Percentiles rank a stretch among this genome's conserved stretches.
Conservation (phyloP, 1,139 yeast species). For the Suhomyces choctaworum region DNA sequence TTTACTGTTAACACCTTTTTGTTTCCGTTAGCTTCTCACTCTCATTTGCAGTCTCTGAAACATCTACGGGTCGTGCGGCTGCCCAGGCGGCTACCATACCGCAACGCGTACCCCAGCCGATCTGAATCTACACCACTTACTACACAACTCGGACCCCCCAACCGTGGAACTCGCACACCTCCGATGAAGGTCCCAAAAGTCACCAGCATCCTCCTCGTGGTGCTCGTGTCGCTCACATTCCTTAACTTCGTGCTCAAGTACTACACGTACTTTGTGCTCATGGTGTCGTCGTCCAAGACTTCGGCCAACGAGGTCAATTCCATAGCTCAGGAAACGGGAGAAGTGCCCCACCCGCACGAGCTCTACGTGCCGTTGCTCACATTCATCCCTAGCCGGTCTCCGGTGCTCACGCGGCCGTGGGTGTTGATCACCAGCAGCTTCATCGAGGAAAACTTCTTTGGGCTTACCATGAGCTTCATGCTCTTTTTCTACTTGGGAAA, state of each 20-base stretch:
- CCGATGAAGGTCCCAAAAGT: conserved; percentile 41
- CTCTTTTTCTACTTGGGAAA: conserved; percentile 37
- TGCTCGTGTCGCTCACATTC: conserved; percentile 26
- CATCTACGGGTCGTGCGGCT: too few species aligned
- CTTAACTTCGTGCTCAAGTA: conserved; percentile 23
- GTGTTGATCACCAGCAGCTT: conserved; percentile 37
- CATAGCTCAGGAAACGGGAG: conserved; percentile 37
- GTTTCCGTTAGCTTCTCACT: too few species aligned
- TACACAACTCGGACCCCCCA: too few species aligned
- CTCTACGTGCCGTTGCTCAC: conserved; percentile 42
- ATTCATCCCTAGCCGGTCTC: conserved; percentile 40
- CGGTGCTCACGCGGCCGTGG: conserved; percentile 42
- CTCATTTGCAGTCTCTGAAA: too few species aligned
- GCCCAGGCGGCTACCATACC: background rate
- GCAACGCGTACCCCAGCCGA: too few species aligned
- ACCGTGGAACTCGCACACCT: too few species aligned
- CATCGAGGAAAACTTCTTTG: conserved; percentile 36
- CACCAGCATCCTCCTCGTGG: conserved; percentile 37
- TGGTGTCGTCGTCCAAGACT: conserved; percentile 33
- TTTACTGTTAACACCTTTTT: too few species aligned
- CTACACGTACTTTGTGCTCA: conserved; percentile 24
- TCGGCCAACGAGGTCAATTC: conserved; percentile 25
- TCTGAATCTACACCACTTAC: too few species aligned
- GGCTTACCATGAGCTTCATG: conserved; percentile 27
- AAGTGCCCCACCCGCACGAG: conserved; percentile 44